phyloP scores from a whole-genome alignment of 257 asterid species.

The Mitragyna speciosa region DNA sequence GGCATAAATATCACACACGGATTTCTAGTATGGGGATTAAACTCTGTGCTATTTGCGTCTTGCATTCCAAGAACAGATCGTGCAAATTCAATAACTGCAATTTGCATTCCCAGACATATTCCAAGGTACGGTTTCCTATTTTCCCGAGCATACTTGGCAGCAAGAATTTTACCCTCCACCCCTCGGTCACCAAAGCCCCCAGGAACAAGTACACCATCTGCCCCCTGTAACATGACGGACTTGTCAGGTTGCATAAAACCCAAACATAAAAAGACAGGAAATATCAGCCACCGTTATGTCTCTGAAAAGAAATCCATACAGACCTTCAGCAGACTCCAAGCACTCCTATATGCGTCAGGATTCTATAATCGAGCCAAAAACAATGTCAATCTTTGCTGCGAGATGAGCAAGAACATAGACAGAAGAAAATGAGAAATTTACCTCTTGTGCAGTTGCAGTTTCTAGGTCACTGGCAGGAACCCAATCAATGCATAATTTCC shows the following conservation, averaged over 20 bases:
- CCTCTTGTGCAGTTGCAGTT: conserved; percentile 69
- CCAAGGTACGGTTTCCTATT: conserved; percentile 43
- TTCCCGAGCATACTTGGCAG: conserved; percentile 49
- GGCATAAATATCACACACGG: conserved; percentile 55
- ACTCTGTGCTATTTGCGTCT: conserved; percentile 45
- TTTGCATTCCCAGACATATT: conserved; percentile 50
- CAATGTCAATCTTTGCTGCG: conserved; percentile 28
- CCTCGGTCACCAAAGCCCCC: conserved; percentile 55
- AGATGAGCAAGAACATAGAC: conserved; percentile 12
- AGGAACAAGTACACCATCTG: conserved; percentile 44
- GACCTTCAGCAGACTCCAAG: conserved; percentile 88
- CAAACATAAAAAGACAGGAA: background rate
- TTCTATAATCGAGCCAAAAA: conserved; percentile 50
- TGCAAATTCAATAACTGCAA: conserved; percentile 45
- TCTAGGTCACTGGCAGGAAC: conserved; percentile 92
- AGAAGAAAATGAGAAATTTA: conserved; percentile 23
- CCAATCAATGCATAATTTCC: conserved; percentile 81
- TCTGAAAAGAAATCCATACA: conserved; percentile 23
- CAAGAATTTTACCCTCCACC: conserved; percentile 48
- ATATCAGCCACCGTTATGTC: background rate
- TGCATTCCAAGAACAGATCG: conserved; percentile 33
- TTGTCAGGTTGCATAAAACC: conserved; percentile 7
- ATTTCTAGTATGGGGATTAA: conserved; percentile 38
- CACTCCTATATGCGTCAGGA: conserved; percentile 62
- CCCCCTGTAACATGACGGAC: conserved; percentile 28